Evolutionary conservation across 345 rosid genomes (phyloP).

Genomic region (Salix koriyanagi): DNA sequence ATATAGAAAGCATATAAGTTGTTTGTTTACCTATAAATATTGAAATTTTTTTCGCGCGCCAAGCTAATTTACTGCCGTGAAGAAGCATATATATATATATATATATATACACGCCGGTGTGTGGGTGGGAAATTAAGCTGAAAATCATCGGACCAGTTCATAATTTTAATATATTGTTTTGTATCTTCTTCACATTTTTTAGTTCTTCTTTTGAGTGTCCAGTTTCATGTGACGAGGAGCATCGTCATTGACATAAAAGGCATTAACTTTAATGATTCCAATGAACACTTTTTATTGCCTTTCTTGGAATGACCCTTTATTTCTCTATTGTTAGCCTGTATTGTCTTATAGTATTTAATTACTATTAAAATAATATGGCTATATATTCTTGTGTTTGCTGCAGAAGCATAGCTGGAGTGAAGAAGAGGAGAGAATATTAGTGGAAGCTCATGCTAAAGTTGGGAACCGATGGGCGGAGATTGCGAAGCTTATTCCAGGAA

Average conservation of each 20-base stretch:
- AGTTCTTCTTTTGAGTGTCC: not conserved
- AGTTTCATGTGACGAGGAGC: constrained; percentile 29
- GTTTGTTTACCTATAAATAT: no score
- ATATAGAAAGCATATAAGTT: no score
- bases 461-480: constrained; percentile 98
- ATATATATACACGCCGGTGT: no score
- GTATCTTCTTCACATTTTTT: constrained; percentile 11
- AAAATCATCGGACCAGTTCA: not conserved
- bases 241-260: constrained; percentile 5
- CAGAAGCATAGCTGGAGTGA: constrained; percentile 95
- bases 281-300: not conserved
- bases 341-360: not conserved
- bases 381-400: not conserved
- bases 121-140: no score
- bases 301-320: not conserved
- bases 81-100: no score
- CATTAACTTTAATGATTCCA: constrained; percentile 12
- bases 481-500: constrained; percentile 72
- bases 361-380: not conserved
- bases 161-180: not conserved
- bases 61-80: no score
- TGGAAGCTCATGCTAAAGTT: constrained; percentile 65
- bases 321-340: not conserved
- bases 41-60: no score
- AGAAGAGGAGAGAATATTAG: constrained; percentile 71